Conservation (phyloP, 768 basidiomycete species). For the Lyophyllum decastes region DNA sequence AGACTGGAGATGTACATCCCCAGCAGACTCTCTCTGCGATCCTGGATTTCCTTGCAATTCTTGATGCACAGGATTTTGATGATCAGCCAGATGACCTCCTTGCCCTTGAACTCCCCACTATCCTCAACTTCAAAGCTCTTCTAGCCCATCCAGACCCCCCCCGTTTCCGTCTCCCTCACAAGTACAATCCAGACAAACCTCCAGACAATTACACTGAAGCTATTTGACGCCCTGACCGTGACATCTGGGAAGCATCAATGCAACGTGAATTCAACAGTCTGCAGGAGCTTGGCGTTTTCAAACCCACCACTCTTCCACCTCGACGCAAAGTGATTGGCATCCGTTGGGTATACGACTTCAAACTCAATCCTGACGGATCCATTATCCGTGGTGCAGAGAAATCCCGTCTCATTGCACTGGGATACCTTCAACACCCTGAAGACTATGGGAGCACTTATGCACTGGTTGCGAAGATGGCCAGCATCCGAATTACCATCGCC, state of each 20-base stretch:
- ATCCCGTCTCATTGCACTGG: slow-evolving; percentile 15
- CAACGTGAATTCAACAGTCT: too few relatives aligned
- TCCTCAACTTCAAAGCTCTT: not conserved
- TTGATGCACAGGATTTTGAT: not conserved
- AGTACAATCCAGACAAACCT: not conserved
- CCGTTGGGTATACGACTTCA: slow-evolving; percentile 37
- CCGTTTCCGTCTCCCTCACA: not conserved
- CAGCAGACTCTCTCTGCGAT: too few relatives aligned
- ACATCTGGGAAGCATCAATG: not conserved
- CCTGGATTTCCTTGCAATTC: too few relatives aligned
- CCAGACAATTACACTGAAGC: not conserved
- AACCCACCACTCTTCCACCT: too few relatives aligned
- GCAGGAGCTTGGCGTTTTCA: too few relatives aligned
- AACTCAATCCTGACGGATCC: slow-evolving; percentile 34
- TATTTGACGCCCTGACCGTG: not conserved
- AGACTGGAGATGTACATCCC: not conserved
- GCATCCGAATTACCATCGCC: slow-evolving; percentile 26
- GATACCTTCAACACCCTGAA: slow-evolving; percentile 23
- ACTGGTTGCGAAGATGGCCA: slow-evolving; percentile 7
- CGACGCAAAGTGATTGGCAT: not conserved
- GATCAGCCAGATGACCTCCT: not conserved
- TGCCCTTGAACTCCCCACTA: not conserved
- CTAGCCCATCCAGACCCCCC: not conserved
- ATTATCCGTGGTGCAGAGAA: slow-evolving; percentile 28
- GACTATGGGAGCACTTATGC: slow-evolving; percentile 31